Percentiles rank a stretch among this genome's conserved stretches.
Evolutionary conservation across 2,329 filamentous ascomycete species (phyloP).

Genomic region (Pseudopyrenochaeta lycopersici): DNA sequence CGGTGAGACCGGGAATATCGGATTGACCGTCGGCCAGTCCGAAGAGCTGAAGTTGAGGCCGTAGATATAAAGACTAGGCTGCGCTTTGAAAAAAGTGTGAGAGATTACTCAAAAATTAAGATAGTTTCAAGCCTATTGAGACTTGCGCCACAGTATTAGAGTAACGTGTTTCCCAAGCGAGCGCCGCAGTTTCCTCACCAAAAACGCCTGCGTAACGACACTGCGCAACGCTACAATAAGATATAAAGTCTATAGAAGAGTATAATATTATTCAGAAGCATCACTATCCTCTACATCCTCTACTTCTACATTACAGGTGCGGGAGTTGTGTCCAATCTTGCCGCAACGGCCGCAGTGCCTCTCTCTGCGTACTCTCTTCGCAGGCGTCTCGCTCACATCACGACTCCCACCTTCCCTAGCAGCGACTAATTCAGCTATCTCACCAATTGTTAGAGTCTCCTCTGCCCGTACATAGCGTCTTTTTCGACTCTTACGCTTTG

Average conservation of each 20-base stretch:
- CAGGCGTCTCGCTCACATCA: conserved; percentile 1
- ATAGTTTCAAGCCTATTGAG: too few relatives aligned
- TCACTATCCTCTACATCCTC: conserved; percentile 14
- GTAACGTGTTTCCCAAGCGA: background rate
- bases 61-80: too few relatives aligned
- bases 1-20: too few relatives aligned
- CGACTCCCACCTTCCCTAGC: conserved; percentile 4
- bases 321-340: conserved; percentile 13
- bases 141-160: too few relatives aligned
- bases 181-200: background rate
- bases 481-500: conserved; percentile 1
- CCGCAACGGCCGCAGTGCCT: conserved; percentile 15
- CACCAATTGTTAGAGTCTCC: background rate
- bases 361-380: conserved; percentile 12
- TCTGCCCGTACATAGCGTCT: conserved; percentile 3
- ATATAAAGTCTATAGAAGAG: background rate
- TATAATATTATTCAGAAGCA: background rate
- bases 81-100: too few relatives aligned
- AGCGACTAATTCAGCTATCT: background rate
- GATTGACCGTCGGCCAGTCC: too few relatives aligned
- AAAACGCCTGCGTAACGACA: background rate
- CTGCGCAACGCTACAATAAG: background rate
- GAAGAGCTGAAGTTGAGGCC: too few relatives aligned
- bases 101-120: too few relatives aligned
- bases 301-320: conserved; percentile 13